Evolutionary conservation across 1,139 yeast genomes (phyloP).

Genomic region (Nakaseomyces uthaithaninus): DNA sequence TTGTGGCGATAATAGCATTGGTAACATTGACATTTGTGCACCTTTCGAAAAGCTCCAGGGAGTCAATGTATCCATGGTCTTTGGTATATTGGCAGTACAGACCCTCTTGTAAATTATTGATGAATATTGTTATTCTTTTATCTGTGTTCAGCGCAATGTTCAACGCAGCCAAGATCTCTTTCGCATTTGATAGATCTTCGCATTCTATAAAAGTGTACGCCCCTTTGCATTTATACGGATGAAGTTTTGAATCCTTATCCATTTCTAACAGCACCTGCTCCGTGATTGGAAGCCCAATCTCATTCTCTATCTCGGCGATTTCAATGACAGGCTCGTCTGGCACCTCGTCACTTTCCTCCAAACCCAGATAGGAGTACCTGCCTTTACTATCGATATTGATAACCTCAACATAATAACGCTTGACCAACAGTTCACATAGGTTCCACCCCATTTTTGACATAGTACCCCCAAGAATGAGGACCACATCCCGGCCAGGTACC

Average conservation of each 20-base stretch:
- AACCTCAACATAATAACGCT: conserved; percentile 7
- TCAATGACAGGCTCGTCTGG: not conserved
- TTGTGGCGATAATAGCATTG: conserved; percentile 21
- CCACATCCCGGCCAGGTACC: conserved; percentile 5
- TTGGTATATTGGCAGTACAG: conserved; percentile 9
- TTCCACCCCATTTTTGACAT: conserved; percentile 9
- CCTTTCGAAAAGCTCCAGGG: conserved; percentile 10
- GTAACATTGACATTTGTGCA: conserved; percentile 17
- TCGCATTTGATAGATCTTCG: conserved; percentile 11
- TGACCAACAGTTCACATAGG: conserved; percentile 5
- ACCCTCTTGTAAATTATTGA: conserved; percentile 22
- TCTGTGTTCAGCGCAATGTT: conserved; percentile 8
- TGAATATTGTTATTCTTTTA: conserved; percentile 13
- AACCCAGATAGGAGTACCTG: not conserved
- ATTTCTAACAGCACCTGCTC: conserved; percentile 11
- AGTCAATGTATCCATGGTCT: conserved; percentile 8
- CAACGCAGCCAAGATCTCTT: conserved; percentile 12
- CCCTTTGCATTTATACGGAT: not conserved
- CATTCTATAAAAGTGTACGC: conserved; percentile 16
- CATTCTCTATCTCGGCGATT: not conserved
- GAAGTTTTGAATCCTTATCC: conserved; percentile 8
- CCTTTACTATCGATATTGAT: conserved; percentile 11
- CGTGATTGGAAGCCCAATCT: conserved; percentile 4
- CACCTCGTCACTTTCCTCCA: not conserved
- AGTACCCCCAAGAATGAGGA: conserved; percentile 9